Evolutionary conservation across 2,329 filamentous ascomycete species (phyloP).

Genomic region (Ascochyta pisi): DNA sequence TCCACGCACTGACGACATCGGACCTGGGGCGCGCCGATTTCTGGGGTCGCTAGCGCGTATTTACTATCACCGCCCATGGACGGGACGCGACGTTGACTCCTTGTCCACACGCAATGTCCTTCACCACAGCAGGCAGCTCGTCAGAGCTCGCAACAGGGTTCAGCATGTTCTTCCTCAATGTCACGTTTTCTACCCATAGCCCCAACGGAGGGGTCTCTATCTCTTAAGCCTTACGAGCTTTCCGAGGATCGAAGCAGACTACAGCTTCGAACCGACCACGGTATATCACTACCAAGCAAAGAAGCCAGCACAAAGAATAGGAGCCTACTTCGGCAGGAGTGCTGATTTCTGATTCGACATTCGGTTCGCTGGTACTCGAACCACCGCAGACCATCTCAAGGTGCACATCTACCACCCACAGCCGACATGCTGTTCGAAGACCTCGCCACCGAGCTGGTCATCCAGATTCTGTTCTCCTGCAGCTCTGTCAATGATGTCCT

Average conservation of each 20-base stretch:
- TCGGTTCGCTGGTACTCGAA: background rate
- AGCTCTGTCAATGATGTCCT: constrained; percentile 61
- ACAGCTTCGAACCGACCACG: constrained; percentile 36
- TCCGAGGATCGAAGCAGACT: constrained; percentile 36
- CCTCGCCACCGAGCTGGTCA: constrained; percentile 65
- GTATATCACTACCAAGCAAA: constrained; percentile 3
- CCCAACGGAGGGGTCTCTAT: constrained; percentile 61
- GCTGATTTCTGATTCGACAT: background rate
- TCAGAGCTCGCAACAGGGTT: constrained; percentile 32
- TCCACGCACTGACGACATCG: constrained; percentile 22
- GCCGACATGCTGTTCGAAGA: constrained; percentile 61
- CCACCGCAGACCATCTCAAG: constrained; percentile 1
- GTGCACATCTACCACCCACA: constrained; percentile 8
- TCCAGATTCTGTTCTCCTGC: constrained; percentile 63
- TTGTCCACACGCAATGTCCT: constrained; percentile 40
- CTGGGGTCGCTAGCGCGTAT: constrained; percentile 29
- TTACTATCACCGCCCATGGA: background rate
- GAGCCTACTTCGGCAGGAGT: background rate
- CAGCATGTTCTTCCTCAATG: constrained; percentile 33
- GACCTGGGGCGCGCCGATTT: constrained; percentile 25
- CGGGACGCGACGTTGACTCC: constrained; percentile 29
- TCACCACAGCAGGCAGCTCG: constrained; percentile 30
- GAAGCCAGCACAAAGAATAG: too few species aligned
- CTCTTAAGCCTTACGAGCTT: constrained; percentile 48
- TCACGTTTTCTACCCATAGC: constrained; percentile 53